Conservation (phyloP, 305 asterid species). For the Striga hermonthica region DNA sequence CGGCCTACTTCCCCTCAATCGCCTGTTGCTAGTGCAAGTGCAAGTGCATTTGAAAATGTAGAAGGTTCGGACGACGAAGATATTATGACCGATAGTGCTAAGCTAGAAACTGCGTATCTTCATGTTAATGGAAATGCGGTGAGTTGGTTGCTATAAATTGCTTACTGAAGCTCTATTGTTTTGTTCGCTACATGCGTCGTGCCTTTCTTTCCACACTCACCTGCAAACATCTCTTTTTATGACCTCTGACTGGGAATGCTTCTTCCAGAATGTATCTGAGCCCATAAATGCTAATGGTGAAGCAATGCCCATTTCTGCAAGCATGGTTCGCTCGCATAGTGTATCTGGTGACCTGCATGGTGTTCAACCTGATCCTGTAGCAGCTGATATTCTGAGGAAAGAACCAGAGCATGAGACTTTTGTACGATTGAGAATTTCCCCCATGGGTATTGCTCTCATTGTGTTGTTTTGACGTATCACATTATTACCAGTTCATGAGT, state of each 20-base stretch:
- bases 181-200: slow-evolving; percentile 6
- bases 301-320: slow-evolving; percentile 58
- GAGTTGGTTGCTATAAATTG: slow-evolving; percentile 30
- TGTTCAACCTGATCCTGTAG: slow-evolving; percentile 96
- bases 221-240: slow-evolving; percentile 19
- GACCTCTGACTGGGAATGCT: slow-evolving; percentile 39
- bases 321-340: slow-evolving; percentile 92
- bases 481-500: slow-evolving; percentile 24
- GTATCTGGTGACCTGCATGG: slow-evolving; percentile 96
- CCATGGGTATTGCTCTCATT: slow-evolving; percentile 56
- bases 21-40: slow-evolving; percentile 85
- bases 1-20: slow-evolving; percentile 90
- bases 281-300: slow-evolving; percentile 55
- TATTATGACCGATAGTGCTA: slow-evolving; percentile 47
- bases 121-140: slow-evolving; percentile 74
- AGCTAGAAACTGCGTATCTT: slow-evolving; percentile 57
- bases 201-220: slow-evolving; percentile 9
- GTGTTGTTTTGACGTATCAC: slow-evolving; percentile 25
- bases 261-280: slow-evolving; percentile 60
- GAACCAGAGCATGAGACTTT: slow-evolving; percentile 97
- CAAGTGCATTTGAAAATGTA: slow-evolving; percentile 86
- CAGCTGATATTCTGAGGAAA: slow-evolving; percentile 94
- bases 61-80: slow-evolving; percentile 98
- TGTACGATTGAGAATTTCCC: slow-evolving; percentile 84
- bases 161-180: slow-evolving; percentile 20